phyloP scores from a whole-genome alignment of 805 yeast genomes.

The Saccharomycopsis lassenensis region DNA sequence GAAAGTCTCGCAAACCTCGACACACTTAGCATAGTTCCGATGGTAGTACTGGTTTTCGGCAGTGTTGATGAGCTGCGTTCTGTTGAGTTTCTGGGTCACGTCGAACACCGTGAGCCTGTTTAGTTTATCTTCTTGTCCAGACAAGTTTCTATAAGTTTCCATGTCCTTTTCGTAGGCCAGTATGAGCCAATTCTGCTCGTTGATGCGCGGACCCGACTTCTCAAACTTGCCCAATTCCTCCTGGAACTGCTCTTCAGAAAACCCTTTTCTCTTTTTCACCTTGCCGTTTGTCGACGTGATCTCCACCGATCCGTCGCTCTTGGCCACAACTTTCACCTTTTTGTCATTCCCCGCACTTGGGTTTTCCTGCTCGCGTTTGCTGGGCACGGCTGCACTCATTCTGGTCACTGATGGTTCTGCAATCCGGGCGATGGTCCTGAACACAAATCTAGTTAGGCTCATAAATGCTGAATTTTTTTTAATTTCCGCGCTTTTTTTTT shows the following conservation, averaged over 20 bases:
- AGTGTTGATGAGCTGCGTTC: constrained; percentile 12
- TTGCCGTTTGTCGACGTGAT: constrained; percentile 14
- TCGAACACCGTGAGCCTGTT: constrained; percentile 6
- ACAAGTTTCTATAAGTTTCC: not conserved
- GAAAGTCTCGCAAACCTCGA: constrained; percentile 11
- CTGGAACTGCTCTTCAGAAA: constrained; percentile 14
- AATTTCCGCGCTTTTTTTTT: too few species aligned
- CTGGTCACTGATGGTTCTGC: too few species aligned
- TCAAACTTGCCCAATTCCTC: constrained; percentile 9
- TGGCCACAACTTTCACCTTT: constrained; percentile 9
- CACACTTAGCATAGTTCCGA: constrained; percentile 9
- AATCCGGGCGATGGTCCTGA: too few species aligned
- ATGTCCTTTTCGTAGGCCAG: constrained; percentile 6
- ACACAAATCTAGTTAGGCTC: too few species aligned
- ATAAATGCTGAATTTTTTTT: too few species aligned
- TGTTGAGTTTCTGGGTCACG: constrained; percentile 7
- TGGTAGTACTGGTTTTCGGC: constrained; percentile 17
- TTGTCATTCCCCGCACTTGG: too few species aligned
- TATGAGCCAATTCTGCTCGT: constrained; percentile 10
- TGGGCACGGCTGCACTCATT: too few species aligned
- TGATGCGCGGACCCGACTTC: constrained; percentile 9
- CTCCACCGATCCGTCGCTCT: constrained; percentile 15
- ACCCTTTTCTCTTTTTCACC: constrained; percentile 16
- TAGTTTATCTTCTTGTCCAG: not conserved
- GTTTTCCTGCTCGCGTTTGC: too few species aligned